Evolutionary conservation across 352 stramenopile genomes (phyloP).

Genomic region (Globisporangium mamillatum): DNA sequence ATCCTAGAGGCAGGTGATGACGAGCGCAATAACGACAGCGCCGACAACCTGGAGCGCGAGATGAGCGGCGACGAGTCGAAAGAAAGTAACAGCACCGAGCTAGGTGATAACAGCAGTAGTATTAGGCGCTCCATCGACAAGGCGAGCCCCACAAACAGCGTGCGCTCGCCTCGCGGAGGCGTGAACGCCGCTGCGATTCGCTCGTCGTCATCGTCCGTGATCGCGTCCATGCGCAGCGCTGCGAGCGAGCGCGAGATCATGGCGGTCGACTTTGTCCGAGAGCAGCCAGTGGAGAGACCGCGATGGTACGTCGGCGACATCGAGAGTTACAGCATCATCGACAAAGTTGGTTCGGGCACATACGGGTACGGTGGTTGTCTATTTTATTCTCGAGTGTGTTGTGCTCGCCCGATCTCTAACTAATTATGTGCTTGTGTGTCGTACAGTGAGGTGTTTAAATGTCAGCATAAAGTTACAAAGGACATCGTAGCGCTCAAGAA

Average conservation of each 20-base stretch:
- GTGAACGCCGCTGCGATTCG: conserved; percentile 18
- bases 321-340: conserved; percentile 86
- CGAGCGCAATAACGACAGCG: conserved; percentile 22
- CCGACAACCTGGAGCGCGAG: neutral
- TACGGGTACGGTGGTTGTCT: conserved; percentile 51
- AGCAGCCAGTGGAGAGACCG: conserved; percentile 37
- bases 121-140: neutral
- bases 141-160: conserved; percentile 1
- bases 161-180: conserved; percentile 10
- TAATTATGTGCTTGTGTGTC: neutral
- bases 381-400: neutral
- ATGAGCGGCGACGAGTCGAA: conserved; percentile 7
- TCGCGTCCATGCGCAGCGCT: conserved; percentile 67
- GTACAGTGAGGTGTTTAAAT: conserved; percentile 84
- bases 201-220: conserved; percentile 50
- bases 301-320: conserved; percentile 86
- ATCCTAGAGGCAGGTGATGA: conserved; percentile 13
- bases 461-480: conserved; percentile 83
- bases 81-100: neutral
- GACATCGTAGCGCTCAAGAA: conserved; percentile 88
- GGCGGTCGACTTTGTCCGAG: conserved; percentile 36
- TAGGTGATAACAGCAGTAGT: neutral
- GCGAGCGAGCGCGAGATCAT: conserved; percentile 76
- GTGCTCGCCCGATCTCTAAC: neutral
- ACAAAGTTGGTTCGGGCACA: conserved; percentile 83